Evolutionary conservation across 2,329 filamentous ascomycete genomes (phyloP), one percentile per base, ranked within the genome.

Genomic region (Bipolaris victoriae): DNA sequence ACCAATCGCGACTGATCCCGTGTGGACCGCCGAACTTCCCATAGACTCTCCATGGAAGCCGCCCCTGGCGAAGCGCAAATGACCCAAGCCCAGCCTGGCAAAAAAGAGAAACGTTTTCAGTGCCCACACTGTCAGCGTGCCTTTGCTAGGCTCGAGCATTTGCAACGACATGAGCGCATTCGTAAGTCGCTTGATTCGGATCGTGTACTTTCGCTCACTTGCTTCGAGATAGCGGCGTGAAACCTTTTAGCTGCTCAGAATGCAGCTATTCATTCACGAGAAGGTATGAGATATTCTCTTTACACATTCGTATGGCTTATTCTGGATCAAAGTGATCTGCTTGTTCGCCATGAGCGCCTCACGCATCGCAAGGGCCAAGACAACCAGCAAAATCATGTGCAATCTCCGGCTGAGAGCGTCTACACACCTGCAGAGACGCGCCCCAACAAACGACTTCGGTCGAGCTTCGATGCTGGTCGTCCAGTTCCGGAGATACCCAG

Each of bases 261-360:
- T 79, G 77, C 61, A 76, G 77, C 40, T 76, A 76, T 60, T 76
- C 75, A 9, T 79, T 79, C 62, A 77, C 76, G 9, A 67, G 77
- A 64, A 78, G 76, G 76, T 77, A 76, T 29, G 64, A 24, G 3
- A 40, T n/a, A 3, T 29, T 20, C 45, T 9, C 22, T 22, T 11
- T 16, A 35, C 7, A 3, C n/a, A 31, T 33, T 11, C 15, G 13
- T 9, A 41, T 39, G 2, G 18, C 31, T 57, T 46, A 41, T 37
- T 18, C 35, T 37, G 15, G 10, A 40, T 16, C 26, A n/a, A 50
- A 78, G 73, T 61, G 76, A 79, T 46, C 65, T 79, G 6, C 73
- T 79, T 40, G 76, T 77, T 6, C 75, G 77, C 9, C 77, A 78
- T 62, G 74, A 77, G 55, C 66, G 76, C 40, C 65, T 78, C 37